phyloP scores from a whole-genome alignment of 2,329 filamentous ascomycete species.

The Macrophomina phaseolina region DNA sequence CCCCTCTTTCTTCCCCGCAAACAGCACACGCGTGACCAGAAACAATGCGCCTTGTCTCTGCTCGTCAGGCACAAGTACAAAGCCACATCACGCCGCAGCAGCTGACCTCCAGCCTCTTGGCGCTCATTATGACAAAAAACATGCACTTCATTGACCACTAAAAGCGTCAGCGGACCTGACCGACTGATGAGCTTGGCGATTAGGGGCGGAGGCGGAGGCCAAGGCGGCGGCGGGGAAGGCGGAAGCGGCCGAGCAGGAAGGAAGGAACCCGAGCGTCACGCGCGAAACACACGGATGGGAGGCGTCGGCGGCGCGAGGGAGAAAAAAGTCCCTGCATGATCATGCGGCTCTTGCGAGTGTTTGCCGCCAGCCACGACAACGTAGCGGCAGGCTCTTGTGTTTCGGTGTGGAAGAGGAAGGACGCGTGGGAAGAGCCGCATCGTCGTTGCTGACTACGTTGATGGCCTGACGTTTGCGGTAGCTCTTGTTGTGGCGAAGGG shows the following conservation, averaged over 20 bases:
- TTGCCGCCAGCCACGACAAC: not conserved
- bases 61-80: too few species aligned
- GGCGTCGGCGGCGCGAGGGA: too few species aligned
- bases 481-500: not conserved
- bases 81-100: not conserved
- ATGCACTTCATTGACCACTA: conserved; percentile 1
- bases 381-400: too few species aligned
- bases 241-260: not conserved
- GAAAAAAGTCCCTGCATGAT: conserved; percentile 7
- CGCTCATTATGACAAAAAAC: not conserved
- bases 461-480: not conserved
- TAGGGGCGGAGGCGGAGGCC: not conserved
- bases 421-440: not conserved
- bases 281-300: not conserved
- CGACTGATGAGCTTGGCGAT: too few species aligned
- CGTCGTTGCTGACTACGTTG: not conserved
- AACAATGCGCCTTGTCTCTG: too few species aligned
- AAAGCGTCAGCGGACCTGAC: conserved; percentile 2
- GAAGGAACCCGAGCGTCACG: not conserved
- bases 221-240: not conserved
- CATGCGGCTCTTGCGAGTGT: conserved; percentile 13
- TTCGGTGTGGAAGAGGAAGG: too few species aligned
- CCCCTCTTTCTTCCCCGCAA: too few species aligned
- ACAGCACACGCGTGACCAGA: too few species aligned
- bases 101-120: not conserved